Evolutionary conservation across 257 asterid species (phyloP), one percentile per base, ranked within the genome.

Genomic region (Fraxinus anomala): DNA sequence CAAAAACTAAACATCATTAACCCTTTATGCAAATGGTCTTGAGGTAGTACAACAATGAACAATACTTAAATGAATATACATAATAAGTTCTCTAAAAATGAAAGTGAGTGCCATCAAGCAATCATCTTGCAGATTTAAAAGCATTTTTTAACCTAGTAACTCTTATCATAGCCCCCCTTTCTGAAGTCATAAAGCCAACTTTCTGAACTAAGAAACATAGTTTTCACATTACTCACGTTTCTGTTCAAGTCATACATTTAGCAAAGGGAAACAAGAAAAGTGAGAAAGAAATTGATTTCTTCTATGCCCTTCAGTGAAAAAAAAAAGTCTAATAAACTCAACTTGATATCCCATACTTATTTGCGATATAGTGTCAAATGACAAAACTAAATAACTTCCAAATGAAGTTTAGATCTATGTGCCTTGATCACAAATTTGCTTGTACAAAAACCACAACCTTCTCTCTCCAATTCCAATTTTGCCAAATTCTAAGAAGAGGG

Each of bases 341-440:
- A 63, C 33, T 63, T 63, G 33, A 63, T 26, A 63, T 23, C 69
- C 14, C 33, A 24, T 23, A 26, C 69, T 59, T 23, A 63, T 63
- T 23, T 63, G 17, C 7, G 2, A 63, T 10, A 63, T 11, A 63
- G 24, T 24, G 36, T 24, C 17, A 23, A 63, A 10, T 8, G 19
- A 3, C 9, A 10, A 10, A 10, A 26, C 14, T 11, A 63, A 54
- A 47, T 24, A 24, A 24, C 13, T 24, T 63, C 9, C 33, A 63
- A 21, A 56, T 56, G 66, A 21, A 56, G 28, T 19, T 33, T 11
- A 30, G 42, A 66, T 34, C 63, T 10, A 10, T 23, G 70, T 31
- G 73, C 70, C 75, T 78, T 67, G 26, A 34, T 61, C 42, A 73
- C n/a, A 40, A 17, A 5, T 14, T 76, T 44, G 44, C 44, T 66